These are phyloP conservation scores for Aspergillus campestris DNA, from an alignment of 495 filamentous ascomycete genomes.

Conservation along the genomic window DNA sequence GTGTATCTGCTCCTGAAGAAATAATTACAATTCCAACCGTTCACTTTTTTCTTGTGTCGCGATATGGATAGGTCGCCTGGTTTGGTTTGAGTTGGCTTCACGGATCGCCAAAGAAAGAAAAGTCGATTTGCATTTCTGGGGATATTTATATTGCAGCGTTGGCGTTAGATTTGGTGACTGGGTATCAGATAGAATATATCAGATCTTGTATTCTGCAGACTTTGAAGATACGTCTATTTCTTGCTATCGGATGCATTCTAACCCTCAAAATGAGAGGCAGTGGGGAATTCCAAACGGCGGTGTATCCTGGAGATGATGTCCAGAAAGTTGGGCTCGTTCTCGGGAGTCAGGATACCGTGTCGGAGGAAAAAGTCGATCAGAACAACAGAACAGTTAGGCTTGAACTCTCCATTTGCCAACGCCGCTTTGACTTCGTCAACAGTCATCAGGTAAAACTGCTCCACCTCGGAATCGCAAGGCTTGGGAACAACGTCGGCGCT, in stretches of 20 bases:
- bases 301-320: slow-evolving; percentile 71
- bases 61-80: neutral
- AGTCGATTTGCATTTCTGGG: slow-evolving; percentile 9
- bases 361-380: slow-evolving; percentile 86
- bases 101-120: slow-evolving; percentile 3
- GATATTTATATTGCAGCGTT: slow-evolving; percentile 18
- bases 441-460: slow-evolving; percentile 68
- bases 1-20: slow-evolving; percentile 91
- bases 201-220: no score
- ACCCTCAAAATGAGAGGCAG: slow-evolving; percentile 19
- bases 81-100: neutral
- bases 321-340: slow-evolving; percentile 75
- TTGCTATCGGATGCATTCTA: slow-evolving; percentile 9
- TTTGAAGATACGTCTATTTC: no score
- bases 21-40: slow-evolving; percentile 30
- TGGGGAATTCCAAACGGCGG: slow-evolving; percentile 76
- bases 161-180: slow-evolving; percentile 21
- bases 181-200: slow-evolving; percentile 17
- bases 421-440: slow-evolving; percentile 66
- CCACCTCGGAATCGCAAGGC: slow-evolving; percentile 82
- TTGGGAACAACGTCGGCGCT: slow-evolving; percentile 54
- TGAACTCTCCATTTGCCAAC: slow-evolving; percentile 68
- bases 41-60: slow-evolving; percentile 1
- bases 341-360: slow-evolving; percentile 69
- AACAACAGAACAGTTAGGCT: slow-evolving; percentile 85